phyloP scores from a whole-genome alignment of 2,329 filamentous ascomycete species.

The Chaetomiaceae sp. region DNA sequence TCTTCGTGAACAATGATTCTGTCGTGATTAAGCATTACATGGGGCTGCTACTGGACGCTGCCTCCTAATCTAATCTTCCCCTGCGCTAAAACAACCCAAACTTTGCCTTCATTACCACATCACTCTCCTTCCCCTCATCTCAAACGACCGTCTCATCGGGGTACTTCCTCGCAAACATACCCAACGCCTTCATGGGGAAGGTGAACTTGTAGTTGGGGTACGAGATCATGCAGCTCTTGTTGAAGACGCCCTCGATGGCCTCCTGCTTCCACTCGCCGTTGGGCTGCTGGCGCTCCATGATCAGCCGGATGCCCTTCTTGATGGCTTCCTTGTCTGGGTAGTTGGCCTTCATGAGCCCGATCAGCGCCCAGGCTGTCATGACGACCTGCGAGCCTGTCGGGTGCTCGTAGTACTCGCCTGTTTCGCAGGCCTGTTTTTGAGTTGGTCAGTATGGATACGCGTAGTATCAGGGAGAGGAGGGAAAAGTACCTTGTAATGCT shows the following conservation, averaged over 20 bases:
- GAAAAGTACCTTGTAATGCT: constrained; percentile 67
- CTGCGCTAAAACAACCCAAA: not conserved
- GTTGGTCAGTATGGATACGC: not conserved
- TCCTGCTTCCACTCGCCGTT: constrained; percentile 97
- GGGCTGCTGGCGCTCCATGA: constrained; percentile 77
- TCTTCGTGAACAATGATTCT: not conserved
- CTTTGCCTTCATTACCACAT: not conserved
- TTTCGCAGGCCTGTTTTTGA: constrained; percentile 63
- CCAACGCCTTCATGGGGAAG: constrained; percentile 89
- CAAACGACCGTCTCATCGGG: constrained; percentile 56
- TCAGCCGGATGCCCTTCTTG: constrained; percentile 67
- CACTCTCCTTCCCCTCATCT: not conserved
- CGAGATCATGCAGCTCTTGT: constrained; percentile 98
- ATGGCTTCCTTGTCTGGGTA: constrained; percentile 74
- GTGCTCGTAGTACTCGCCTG: constrained; percentile 70
- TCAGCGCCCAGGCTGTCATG: constrained; percentile 87
- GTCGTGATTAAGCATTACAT: not conserved
- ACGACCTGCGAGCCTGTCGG: constrained; percentile 77
- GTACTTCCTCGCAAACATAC: constrained; percentile 75
- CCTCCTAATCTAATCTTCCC: not conserved
- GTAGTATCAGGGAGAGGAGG: not conserved
- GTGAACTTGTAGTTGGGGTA: constrained; percentile 99
- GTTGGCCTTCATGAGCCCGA: constrained; percentile 75
- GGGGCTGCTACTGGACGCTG: not conserved
- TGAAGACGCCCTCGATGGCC: constrained; percentile 96